phyloP scores from a whole-genome alignment of 2,329 filamentous ascomycete genomes.

The Metarhizium humberi region DNA sequence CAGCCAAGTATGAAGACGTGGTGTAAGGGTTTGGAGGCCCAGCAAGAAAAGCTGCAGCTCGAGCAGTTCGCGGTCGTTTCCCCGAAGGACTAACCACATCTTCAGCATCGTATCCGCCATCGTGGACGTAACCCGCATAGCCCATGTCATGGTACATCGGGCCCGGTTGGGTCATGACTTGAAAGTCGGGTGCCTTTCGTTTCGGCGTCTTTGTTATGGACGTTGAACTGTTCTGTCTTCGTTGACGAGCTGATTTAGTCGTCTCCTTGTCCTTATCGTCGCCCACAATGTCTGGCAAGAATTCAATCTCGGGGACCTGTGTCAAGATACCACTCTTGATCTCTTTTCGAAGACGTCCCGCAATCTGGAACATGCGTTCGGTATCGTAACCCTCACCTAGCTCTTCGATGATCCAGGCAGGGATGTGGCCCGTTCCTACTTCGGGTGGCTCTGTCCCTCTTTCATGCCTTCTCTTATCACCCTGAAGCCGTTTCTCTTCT shows the following conservation, averaged over 20 bases:
- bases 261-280: slow-evolving; percentile 21
- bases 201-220: slow-evolving; percentile 13
- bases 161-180: slow-evolving; percentile 2
- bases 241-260: slow-evolving; percentile 13
- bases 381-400: slow-evolving; percentile 40
- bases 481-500: slow-evolving; percentile 45
- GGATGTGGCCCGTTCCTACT: slow-evolving; percentile 31
- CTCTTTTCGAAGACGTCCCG: slow-evolving; percentile 33
- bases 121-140: slow-evolving; percentile 2
- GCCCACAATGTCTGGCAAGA: slow-evolving; percentile 43
- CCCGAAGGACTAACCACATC: slow-evolving; percentile 11
- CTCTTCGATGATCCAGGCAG: slow-evolving; percentile 38
- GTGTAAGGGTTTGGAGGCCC: slow-evolving; percentile 2
- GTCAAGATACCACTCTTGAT: slow-evolving; percentile 31
- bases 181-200: slow-evolving; percentile 13
- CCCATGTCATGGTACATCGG: slow-evolving; percentile 1
- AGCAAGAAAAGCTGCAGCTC: slow-evolving; percentile 1
- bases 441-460: slow-evolving; percentile 18
- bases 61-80: slow-evolving; percentile 14
- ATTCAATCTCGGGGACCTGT: slow-evolving; percentile 49
- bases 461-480: slow-evolving; percentile 20
- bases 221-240: slow-evolving; percentile 11
- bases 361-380: slow-evolving; percentile 35
- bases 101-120: slow-evolving; percentile 4
- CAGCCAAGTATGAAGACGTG: slow-evolving; percentile 5